Conservation (phyloP, 129 eudicot species). For the Chrysanthemum makinoi region DNA sequence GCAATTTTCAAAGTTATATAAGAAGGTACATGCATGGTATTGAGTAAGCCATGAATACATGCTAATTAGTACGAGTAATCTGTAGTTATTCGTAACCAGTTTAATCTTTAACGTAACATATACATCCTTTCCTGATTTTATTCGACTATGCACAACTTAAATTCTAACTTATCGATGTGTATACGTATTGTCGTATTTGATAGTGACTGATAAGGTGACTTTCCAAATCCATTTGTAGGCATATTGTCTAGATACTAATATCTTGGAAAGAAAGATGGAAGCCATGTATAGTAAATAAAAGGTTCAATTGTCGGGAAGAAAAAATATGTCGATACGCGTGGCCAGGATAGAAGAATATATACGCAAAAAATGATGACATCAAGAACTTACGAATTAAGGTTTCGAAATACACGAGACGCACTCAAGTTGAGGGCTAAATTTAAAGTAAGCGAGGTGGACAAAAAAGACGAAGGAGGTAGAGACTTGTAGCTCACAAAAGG, state of each 20-base stretch:
- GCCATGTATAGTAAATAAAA: constrained; percentile 20
- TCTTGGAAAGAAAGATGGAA: background rate
- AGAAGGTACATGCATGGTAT: too few relatives aligned
- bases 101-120: too few relatives aligned
- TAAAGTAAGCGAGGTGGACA: constrained; percentile 19
- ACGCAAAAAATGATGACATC: constrained; percentile 30
- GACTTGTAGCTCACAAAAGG: constrained; percentile 70
- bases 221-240: constrained; percentile 6
- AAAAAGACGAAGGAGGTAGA: constrained; percentile 21
- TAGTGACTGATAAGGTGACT: background rate
- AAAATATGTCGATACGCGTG: background rate
- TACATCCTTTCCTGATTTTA: too few relatives aligned
- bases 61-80: too few relatives aligned
- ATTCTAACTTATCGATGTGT: background rate
- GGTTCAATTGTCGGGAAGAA: constrained; percentile 5
- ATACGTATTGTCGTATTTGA: background rate
- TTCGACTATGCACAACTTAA: background rate
- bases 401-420: constrained; percentile 38
- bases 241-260: background rate
- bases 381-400: constrained; percentile 69
- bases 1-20: too few relatives aligned
- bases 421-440: constrained; percentile 17
- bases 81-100: too few relatives aligned
- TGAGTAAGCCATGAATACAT: too few relatives aligned
- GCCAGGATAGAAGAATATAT: constrained; percentile 21